phyloP scores from a whole-genome alignment of 768 basidiomycete species.

The Rhodotorula kratochvilovae region DNA sequence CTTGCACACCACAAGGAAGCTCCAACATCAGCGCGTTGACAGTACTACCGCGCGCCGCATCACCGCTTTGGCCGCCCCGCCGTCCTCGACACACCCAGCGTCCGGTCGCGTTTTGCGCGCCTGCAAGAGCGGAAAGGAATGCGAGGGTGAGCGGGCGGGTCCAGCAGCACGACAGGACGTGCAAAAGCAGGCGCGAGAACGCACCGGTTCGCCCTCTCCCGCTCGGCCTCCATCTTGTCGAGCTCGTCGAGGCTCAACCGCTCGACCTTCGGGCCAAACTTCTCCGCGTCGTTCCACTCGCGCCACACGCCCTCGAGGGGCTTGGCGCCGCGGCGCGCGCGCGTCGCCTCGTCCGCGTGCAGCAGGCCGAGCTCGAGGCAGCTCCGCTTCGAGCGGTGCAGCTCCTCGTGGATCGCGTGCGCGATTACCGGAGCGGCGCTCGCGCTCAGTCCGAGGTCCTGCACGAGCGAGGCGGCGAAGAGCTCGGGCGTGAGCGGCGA shows the following conservation, averaged over 20 bases:
- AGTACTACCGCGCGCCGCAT: too few relatives aligned
- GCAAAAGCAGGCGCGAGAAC: background rate
- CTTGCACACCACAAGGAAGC: too few relatives aligned
- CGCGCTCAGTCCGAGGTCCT: conserved; percentile 79
- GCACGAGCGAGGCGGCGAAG: conserved; percentile 72
- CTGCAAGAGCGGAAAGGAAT: background rate
- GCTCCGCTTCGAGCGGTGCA: conserved; percentile 91
- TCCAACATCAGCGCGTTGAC: too few relatives aligned
- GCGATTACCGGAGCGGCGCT: conserved; percentile 84
- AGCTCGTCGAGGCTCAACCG: conserved; percentile 84
- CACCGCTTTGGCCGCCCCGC: conserved; percentile 7
- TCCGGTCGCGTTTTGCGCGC: conserved; percentile 28
- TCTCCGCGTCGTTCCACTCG: conserved; percentile 88
- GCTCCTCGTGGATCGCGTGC: conserved; percentile 90
- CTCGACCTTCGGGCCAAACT: conserved; percentile 82
- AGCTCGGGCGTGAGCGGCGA: conserved; percentile 76
- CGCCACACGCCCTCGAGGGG: conserved; percentile 82
- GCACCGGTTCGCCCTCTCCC: conserved; percentile 60
- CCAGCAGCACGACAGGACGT: background rate
- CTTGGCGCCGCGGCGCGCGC: conserved; percentile 68
- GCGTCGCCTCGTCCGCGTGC: conserved; percentile 55
- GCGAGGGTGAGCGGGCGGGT: background rate
- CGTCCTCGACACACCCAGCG: conserved; percentile 1
- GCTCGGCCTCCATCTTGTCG: conserved; percentile 79
- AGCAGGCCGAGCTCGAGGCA: conserved; percentile 91